phyloP scores from a whole-genome alignment of 192 early-diverging fungal genomes.

The Podila clonocystis region DNA sequence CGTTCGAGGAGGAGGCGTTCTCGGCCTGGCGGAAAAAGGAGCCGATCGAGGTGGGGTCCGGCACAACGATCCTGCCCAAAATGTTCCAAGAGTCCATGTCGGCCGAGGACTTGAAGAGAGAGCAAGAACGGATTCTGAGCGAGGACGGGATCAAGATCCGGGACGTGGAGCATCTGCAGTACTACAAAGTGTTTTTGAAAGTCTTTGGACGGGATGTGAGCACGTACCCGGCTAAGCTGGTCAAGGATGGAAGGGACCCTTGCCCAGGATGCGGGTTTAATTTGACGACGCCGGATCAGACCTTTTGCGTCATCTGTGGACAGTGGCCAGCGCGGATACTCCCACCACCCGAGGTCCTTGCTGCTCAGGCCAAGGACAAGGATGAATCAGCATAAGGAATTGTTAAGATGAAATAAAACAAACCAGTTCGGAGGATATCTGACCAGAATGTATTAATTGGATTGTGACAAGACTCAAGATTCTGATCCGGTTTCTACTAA shows the following conservation, averaged over 20 bases:
- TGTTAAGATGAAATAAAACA: background rate
- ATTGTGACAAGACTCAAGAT: too few species aligned
- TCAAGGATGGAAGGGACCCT: conserved; percentile 59
- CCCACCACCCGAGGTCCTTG: conserved; percentile 41
- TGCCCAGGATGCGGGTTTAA: conserved; percentile 72
- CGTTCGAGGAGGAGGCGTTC: conserved; percentile 66
- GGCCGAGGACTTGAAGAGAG: conserved; percentile 27
- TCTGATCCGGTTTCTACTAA: too few species aligned
- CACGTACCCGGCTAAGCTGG: conserved; percentile 28
- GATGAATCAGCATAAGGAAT: background rate
- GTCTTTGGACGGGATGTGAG: conserved; percentile 50
- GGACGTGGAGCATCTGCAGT: conserved; percentile 69
- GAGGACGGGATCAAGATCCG: conserved; percentile 65
- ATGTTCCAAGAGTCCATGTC: conserved; percentile 50
- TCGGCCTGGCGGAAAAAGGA: conserved; percentile 73
- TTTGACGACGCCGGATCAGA: conserved; percentile 59
- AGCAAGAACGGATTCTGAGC: conserved; percentile 42
- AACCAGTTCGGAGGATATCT: background rate
- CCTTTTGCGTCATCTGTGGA: conserved; percentile 73
- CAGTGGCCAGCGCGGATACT: conserved; percentile 64
- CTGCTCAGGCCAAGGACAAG: background rate
- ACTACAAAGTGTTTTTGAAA: conserved; percentile 64
- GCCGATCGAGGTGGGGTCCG: conserved; percentile 71
- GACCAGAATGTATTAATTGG: too few species aligned
- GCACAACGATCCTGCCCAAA: conserved; percentile 65